Evolutionary conservation across 208 protist species (phyloP).

Genomic region (Crithidia fasciculata): DNA sequence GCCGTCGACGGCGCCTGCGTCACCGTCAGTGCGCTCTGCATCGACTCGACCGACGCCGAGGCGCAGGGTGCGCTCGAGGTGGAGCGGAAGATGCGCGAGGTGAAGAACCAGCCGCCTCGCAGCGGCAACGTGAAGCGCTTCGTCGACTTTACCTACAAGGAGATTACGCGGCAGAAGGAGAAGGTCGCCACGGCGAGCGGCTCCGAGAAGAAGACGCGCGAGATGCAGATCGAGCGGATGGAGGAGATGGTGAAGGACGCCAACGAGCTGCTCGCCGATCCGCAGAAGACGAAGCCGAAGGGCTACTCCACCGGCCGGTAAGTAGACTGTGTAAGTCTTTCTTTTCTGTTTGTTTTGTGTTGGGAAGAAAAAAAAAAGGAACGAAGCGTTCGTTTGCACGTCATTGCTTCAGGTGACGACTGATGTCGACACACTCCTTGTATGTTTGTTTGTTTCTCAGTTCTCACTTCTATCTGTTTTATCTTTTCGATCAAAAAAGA

Average conservation of each 20-base stretch:
- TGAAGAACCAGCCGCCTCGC: constrained; percentile 78
- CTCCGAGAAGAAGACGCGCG: constrained; percentile 50
- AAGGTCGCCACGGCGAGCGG: constrained; percentile 48
- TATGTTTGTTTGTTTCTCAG: background rate
- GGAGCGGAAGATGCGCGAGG: constrained; percentile 76
- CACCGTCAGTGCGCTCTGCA: constrained; percentile 50
- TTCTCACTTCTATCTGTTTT: background rate
- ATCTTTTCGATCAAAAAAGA: background rate
- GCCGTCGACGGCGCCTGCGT: constrained; percentile 73
- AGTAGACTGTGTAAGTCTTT: background rate
- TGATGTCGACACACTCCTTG: background rate
- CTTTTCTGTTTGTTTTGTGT: constrained; percentile 7
- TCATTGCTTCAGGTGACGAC: background rate
- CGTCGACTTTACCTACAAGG: constrained; percentile 76
- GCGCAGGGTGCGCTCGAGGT: constrained; percentile 52
- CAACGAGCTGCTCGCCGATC: constrained; percentile 60
- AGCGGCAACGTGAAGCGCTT: constrained; percentile 79
- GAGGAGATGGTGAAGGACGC: constrained; percentile 73
- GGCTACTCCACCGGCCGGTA: constrained; percentile 56
- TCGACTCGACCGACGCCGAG: constrained; percentile 42
- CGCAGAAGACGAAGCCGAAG: constrained; percentile 59
- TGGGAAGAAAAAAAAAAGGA: background rate
- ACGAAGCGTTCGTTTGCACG: background rate
- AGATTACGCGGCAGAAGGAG: constrained; percentile 71
- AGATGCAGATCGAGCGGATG: constrained; percentile 64